These are phyloP conservation scores for Ustilago bromivora DNA, from an alignment of 1,284 basidiomycete species.

Conservation along the genomic window DNA sequence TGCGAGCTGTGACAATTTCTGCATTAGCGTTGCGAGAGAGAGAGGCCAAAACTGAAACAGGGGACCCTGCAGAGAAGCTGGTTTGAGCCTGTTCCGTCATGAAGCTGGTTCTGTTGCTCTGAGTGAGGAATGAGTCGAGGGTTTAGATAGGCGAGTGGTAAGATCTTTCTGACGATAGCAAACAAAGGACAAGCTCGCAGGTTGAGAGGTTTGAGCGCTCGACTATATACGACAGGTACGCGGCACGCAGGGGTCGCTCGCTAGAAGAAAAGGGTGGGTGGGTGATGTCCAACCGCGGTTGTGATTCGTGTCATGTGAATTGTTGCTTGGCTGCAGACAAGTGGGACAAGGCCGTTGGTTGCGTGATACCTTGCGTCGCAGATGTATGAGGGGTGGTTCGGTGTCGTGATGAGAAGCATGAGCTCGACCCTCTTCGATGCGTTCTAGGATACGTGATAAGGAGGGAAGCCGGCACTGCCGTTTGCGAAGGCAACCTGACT, in stretches of 20 bases:
- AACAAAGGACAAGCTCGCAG: neutral
- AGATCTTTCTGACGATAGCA: neutral
- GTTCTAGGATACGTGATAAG: too few relatives aligned
- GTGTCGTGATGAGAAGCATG: neutral
- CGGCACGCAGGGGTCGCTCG: neutral
- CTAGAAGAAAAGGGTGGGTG: neutral
- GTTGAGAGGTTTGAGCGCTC: neutral
- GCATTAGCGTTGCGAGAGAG: conserved; percentile 10
- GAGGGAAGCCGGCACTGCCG: too few relatives aligned
- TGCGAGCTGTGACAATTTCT: conserved; percentile 24
- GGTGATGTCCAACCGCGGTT: neutral
- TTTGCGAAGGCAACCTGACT: too few relatives aligned
- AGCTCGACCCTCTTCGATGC: too few relatives aligned
- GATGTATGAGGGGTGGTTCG: too few relatives aligned
- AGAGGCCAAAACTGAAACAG: neutral
- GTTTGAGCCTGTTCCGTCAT: neutral
- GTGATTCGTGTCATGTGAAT: neutral
- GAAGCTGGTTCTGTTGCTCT: neutral
- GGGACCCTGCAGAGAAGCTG: neutral
- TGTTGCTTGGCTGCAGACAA: neutral
- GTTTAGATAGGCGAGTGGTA: neutral
- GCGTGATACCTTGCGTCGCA: neutral
- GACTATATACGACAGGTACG: neutral
- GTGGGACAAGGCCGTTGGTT: neutral
- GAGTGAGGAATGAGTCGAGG: neutral